Evolutionary conservation across 768 basidiomycete genomes (phyloP), one percentile per base, ranked within the genome.

Genomic region (Lactarius trivialis): DNA sequence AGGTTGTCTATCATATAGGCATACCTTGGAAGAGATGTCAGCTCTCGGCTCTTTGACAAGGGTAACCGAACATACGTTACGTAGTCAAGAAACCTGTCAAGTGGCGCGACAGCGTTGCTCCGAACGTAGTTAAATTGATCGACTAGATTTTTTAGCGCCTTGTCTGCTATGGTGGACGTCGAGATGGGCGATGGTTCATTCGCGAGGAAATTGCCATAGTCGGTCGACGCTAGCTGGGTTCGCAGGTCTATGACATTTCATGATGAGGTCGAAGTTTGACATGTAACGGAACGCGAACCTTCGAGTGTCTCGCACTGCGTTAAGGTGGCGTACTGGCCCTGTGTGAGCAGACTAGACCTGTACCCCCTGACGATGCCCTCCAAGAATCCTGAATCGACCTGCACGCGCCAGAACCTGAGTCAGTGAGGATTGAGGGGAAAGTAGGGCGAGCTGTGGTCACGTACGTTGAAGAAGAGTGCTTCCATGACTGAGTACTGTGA

Each of bases 1-100:
- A 99, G 91, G 73, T 99, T 99, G 83, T 99, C 97, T 71, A 99
- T 98, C 97, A 99, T 99, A 76, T 98, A 99, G 33, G 86, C 93
- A 73, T 97, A 97, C 50, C 94, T 97, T 74, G 56, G 30, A 33
- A 24, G 32, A 48, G 39, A 49, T 2, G 24, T 56, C n/a, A 49
- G 49, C 41, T 55, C 41, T 36, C 49, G 32, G 17, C 17, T 41
- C 41, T 55, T n/a, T 28, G 11, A 39, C 45, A 30, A 43, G 24
- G 5, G 32, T 6, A 51, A 36, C 34, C 34, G 28, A 19, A 82
- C 91, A 67, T 76, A 98, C 90, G 95, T 98, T 76, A 99, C 91
- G 74, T 98, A 99, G 70, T 98, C 97, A 64, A 99, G 78, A 73
- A 99, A 98, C 70, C 88, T 96, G 72, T 84, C 83, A 60, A 99